These are phyloP conservation scores for Mycena metata DNA, from an alignment of 768 basidiomycete genomes.

Conservation along the genomic window DNA sequence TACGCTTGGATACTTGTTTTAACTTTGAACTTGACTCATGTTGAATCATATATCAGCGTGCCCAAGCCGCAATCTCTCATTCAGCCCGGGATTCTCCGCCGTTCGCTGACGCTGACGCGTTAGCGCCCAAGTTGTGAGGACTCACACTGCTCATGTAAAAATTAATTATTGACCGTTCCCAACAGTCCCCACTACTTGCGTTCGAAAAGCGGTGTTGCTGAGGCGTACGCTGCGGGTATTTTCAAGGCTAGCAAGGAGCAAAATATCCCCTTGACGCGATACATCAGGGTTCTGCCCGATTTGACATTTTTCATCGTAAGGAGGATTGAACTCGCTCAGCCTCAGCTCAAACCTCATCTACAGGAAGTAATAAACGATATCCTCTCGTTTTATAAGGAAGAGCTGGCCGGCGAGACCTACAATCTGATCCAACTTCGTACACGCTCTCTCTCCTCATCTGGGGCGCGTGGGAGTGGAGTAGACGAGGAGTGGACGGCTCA, in stretches of 20 bases:
- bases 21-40: too few species aligned
- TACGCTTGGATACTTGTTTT: background rate
- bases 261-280: conserved; percentile 30
- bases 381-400: conserved; percentile 30
- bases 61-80: too few species aligned
- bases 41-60: too few species aligned
- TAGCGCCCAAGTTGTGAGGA: conserved; percentile 14
- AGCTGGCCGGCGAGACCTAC: conserved; percentile 30
- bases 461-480: conserved; percentile 6
- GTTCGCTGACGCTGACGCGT: background rate
- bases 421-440: conserved; percentile 27
- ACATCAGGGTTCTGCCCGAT: conserved; percentile 22
- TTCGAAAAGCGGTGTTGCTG: conserved; percentile 17
- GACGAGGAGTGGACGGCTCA: conserved; percentile 13
- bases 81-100: too few species aligned
- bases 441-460: conserved; percentile 7
- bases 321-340: background rate
- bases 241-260: conserved; percentile 27
- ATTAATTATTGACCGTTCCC: background rate
- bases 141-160: background rate
- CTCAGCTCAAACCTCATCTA: background rate
- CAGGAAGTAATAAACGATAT: conserved; percentile 31
- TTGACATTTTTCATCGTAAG: conserved; percentile 1
- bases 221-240: conserved; percentile 26
- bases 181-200: conserved; percentile 27